phyloP scores from a whole-genome alignment of 202 grass and related monocot species.

The Elaeis oleifera region DNA sequence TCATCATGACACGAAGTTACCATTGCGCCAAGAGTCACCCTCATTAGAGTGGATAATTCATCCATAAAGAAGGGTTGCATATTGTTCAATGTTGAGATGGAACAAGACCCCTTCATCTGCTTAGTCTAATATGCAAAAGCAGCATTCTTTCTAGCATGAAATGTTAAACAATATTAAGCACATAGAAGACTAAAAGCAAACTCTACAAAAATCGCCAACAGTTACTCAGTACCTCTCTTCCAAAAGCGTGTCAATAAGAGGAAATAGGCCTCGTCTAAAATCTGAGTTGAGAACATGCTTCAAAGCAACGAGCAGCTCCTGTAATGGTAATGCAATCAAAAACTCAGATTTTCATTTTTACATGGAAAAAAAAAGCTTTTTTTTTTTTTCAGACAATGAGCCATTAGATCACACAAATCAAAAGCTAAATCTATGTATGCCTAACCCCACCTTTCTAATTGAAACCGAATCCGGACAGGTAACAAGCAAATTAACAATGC shows the following conservation, averaged over 20 bases:
- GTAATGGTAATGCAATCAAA: background rate
- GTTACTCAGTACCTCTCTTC: slow-evolving; percentile 67
- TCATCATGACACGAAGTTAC: no score
- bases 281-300: slow-evolving; percentile 97
- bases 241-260: slow-evolving; percentile 97
- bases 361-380: background rate
- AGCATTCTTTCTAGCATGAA: no score
- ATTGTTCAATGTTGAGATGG: no score
- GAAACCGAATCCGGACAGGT: slow-evolving; percentile 96
- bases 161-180: no score
- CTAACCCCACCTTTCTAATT: slow-evolving; percentile 63
- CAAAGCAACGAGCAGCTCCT: slow-evolving; percentile 89
- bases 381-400: background rate
- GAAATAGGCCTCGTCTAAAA: slow-evolving; percentile 72
- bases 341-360: no score
- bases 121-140: no score
- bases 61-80: no score
- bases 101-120: no score
- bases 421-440: slow-evolving; percentile 7
- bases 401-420: background rate
- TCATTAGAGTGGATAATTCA: no score
- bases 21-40: no score
- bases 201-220: no score
- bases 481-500: slow-evolving; percentile 95
- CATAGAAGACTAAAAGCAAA: no score